These are phyloP conservation scores for Vaccinium macrocarpon DNA, from an alignment of 148 eudicot species.

Conservation along the genomic window DNA sequence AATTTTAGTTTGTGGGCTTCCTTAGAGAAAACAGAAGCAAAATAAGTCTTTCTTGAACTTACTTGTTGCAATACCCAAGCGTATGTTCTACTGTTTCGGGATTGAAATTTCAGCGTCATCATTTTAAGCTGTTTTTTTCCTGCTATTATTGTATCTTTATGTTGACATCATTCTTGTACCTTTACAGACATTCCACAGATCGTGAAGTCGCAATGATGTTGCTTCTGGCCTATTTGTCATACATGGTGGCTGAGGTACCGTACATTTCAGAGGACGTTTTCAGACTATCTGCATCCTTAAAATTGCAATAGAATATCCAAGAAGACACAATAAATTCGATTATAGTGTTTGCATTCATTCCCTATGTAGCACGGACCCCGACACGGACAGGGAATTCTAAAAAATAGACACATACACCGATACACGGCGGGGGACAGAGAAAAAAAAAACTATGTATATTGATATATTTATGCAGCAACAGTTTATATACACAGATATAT, in stretches of 20 bases:
- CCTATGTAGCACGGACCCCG: too few species aligned
- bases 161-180: conserved; percentile 6
- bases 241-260: conserved; percentile 88
- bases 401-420: too few species aligned
- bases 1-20: background rate
- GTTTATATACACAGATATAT: too few species aligned
- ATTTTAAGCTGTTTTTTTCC: background rate
- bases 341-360: background rate
- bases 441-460: too few species aligned
- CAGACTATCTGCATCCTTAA: background rate
- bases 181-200: conserved; percentile 87
- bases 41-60: background rate
- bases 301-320: background rate
- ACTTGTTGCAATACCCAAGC: background rate
- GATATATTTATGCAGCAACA: too few species aligned
- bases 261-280: background rate
- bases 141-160: background rate
- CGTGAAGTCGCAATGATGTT: conserved; percentile 97
- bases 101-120: background rate
- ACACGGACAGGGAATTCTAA: too few species aligned
- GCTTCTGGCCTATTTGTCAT: conserved; percentile 91
- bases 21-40: background rate
- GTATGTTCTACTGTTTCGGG: background rate
- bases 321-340: background rate
- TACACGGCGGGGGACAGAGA: too few species aligned